Evolutionary conservation across 2,329 filamentous ascomycete species (phyloP).

Genomic region (Daldinia sp.): DNA sequence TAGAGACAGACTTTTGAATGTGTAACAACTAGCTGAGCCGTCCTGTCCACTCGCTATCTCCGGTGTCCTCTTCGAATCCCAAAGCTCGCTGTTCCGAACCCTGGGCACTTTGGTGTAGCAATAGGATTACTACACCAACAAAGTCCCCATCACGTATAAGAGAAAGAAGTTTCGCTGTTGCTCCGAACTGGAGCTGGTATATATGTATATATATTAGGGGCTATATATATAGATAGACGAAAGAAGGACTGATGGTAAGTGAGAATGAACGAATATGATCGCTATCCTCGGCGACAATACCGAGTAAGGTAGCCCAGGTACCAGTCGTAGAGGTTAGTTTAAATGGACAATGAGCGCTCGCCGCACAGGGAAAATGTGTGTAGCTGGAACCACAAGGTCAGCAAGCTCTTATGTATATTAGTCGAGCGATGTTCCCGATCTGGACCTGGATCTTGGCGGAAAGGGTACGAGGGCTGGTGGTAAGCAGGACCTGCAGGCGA

Average conservation of each 20-base stretch:
- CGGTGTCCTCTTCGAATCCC: not conserved
- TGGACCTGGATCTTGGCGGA: constrained; percentile 32
- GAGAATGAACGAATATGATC: constrained; percentile 32
- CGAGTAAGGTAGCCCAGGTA: constrained; percentile 11
- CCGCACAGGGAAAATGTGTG: constrained; percentile 14
- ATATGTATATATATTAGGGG: constrained; percentile 6
- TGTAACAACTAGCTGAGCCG: constrained; percentile 8
- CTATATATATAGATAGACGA: constrained; percentile 5
- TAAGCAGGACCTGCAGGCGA: constrained; percentile 39
- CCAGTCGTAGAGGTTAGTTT: constrained; percentile 6
- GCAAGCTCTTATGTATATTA: constrained; percentile 33
- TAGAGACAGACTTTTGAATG: constrained; percentile 18
- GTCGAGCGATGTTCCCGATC: constrained; percentile 30
- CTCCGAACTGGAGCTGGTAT: constrained; percentile 9
- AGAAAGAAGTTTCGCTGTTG: not conserved
- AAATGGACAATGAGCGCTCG: constrained; percentile 18
- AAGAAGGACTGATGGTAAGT: constrained; percentile 29
- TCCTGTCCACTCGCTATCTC: constrained; percentile 13
- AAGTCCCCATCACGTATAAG: constrained; percentile 8
- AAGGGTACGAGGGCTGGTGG: constrained; percentile 24
- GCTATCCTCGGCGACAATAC: constrained; percentile 20
- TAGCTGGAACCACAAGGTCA: constrained; percentile 18
- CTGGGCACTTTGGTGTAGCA: constrained; percentile 5
- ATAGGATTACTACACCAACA: constrained; percentile 12
- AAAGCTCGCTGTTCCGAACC: constrained; percentile 1